A percentile compares a stretch with the other conserved stretches of the same genome.
phyloP scores from a whole-genome alignment of 139 green algal species.

The Coelastrella sp. region DNA sequence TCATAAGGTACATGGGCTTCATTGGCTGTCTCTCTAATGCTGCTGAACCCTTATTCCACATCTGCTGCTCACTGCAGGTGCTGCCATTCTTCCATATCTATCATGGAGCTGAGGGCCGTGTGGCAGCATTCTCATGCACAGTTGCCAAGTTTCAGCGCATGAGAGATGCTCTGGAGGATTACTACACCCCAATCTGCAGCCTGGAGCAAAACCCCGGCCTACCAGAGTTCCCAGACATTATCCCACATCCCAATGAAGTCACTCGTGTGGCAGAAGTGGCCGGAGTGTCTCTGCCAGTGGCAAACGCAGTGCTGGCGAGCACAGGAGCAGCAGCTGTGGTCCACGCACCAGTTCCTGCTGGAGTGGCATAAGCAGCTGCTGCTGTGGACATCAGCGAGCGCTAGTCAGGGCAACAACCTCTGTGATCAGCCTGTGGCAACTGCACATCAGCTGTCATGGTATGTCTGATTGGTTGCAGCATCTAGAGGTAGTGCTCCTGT shows the following conservation, averaged over 20 bases:
- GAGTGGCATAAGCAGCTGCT: not conserved
- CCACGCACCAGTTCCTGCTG: not conserved
- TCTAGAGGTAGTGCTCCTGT: no score
- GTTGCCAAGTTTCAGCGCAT: constrained; percentile 74
- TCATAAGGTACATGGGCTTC: not conserved
- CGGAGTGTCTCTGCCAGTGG: not conserved
- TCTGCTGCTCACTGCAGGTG: constrained; percentile 57
- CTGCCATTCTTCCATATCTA: constrained; percentile 98
- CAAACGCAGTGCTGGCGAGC: not conserved
- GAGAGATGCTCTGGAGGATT: constrained; percentile 38
- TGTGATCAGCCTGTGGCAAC: not conserved
- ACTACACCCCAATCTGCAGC: constrained; percentile 40
- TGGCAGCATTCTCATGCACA: constrained; percentile 82
- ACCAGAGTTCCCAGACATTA: constrained; percentile 45
- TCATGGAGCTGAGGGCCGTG: constrained; percentile 78
- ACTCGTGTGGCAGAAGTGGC: constrained; percentile 7
- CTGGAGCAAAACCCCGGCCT: constrained; percentile 40
- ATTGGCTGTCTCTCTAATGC: no score
- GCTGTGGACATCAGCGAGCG: not conserved
- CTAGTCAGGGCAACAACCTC: not conserved
- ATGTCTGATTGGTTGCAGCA: no score
- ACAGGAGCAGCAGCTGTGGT: constrained; percentile 1
- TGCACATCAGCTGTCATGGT: not conserved
- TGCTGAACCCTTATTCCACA: constrained; percentile 38
- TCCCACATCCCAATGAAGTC: constrained; percentile 40